Evolutionary conservation across 2,329 filamentous ascomycete genomes (phyloP), one percentile per base, ranked within the genome.

Genomic region (Spiromastix sp.): DNA sequence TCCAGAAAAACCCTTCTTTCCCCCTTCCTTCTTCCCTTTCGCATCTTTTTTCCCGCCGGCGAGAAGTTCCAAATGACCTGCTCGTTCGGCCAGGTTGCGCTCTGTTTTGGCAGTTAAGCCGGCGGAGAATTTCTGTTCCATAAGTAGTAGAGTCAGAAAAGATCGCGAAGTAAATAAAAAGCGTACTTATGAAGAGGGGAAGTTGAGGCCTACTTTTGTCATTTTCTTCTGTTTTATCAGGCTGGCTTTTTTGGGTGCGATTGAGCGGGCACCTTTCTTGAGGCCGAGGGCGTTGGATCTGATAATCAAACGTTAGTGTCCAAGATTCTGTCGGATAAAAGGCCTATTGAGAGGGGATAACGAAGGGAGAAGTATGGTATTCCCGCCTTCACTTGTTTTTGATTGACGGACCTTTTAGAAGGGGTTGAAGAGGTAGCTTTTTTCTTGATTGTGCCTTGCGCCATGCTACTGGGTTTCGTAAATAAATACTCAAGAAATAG

Each of bases 31-130:
- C 43, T 54, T 55, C 40, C 43, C 48, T 47, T 63, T 62, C 47
- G 57, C 66, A 41, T 73, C 67, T 57, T 72, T 79, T 68, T 80
- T 81, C 9, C 77, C 78, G 2, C 77, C 77, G 38, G 67, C 67
- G 49, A 84, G 55, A 49, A 84, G 51, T 56, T 85, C 79, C 50
- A 84, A 50, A 66, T 85, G 79, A 10, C 79, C 80, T 4, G 78
- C 79, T 49, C 74, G 74, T 42, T 74, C 64, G 9, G 78, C 79
- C 7, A 84, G 64, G 42, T 68, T 71, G 41, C 71, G 71, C 51
- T 85, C 80, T n/a, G 79, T 84, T 60, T 74, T 67, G 1, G 70
- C 71, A 3, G 71, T 71, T 26, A 84, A 57, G 0, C 77, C 77
- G 1, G 72, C 63, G 1, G 74, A 69, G 42, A 74, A 66, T 68